Evolutionary conservation across 345 rosid genomes (phyloP).

Genomic region (Anacardium occidentale): DNA sequence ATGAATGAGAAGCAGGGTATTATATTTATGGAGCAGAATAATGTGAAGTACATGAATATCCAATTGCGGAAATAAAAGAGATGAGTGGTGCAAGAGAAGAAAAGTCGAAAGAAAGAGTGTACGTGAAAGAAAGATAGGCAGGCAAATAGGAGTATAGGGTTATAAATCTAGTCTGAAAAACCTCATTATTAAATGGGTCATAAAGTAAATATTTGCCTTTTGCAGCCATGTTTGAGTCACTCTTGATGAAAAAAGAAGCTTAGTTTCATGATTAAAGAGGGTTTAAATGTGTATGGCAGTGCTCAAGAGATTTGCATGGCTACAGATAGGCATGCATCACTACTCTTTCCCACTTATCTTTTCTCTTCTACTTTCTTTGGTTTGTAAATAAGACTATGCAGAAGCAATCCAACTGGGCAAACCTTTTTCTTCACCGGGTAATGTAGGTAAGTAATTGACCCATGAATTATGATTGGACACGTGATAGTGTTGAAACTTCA

Average conservation of each 20-base stretch:
- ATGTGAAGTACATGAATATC: too few species aligned
- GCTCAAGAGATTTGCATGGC: slow-evolving; percentile 37
- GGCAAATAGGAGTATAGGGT: slow-evolving; percentile 17
- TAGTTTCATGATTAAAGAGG: slow-evolving; percentile 25
- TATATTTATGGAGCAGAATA: too few species aligned
- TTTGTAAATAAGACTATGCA: too few species aligned
- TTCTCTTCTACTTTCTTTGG: slow-evolving; percentile 20
- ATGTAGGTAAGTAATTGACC: slow-evolving; percentile 27
- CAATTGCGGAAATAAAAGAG: too few species aligned
- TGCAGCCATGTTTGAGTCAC: slow-evolving; percentile 15
- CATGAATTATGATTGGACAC: slow-evolving; percentile 38
- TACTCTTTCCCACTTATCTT: slow-evolving; percentile 22
- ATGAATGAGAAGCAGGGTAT: too few species aligned
- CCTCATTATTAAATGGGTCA: slow-evolving; percentile 18
- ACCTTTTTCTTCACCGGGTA: slow-evolving; percentile 22
- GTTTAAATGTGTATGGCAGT: slow-evolving; percentile 26
- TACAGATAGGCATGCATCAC: slow-evolving; percentile 44
- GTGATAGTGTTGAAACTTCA: slow-evolving; percentile 19
- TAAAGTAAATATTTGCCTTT: neutral
- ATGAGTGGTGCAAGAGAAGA: too few species aligned
- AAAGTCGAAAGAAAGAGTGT: too few species aligned
- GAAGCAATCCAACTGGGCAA: too few species aligned
- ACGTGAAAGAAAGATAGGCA: neutral
- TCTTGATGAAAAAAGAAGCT: neutral
- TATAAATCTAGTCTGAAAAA: slow-evolving; percentile 31